Evolutionary conservation across 805 yeast species (phyloP), one percentile per base, ranked within the genome.

Genomic region (Kluyveromyces aestuarii): DNA sequence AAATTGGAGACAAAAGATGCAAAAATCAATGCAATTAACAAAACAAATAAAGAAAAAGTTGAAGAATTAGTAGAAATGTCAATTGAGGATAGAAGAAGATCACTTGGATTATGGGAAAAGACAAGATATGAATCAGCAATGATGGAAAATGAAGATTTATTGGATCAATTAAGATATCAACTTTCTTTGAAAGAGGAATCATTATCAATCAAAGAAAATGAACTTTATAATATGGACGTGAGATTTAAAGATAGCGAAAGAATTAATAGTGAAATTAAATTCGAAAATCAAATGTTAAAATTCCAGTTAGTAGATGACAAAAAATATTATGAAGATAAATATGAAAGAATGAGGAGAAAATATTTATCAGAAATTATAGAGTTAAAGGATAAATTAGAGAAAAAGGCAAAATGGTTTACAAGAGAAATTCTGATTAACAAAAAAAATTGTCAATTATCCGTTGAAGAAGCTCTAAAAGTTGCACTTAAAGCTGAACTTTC

Each of bases 31-130:
- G 8, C 27, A 6, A 19, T 43, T 7, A 18, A 43, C 9, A 43
- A 27, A 43, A 7, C 6, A 14, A 21, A 43, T 33, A 38, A 35
- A 6, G 45, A 33, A 16, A 25, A 43, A 6, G 3, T 43, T 6
- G 39, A 33, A 13, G 39, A 43, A 27, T 17, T 43, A 27, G 27
- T 21, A 7, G 16, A 16, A 43, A 14, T 43, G 17, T 5, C 38
- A n/a, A 25, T 17, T 17, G 45, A 43, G 6, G 18, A 43, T 21
- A 43, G 45, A 43, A 6, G 33, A 35, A 43, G 45, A 18, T 19
- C 39, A 11, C 36, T 43, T n/a, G 45, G 45, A 17, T 33, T 43
- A 33, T 43, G 45, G 45, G 45, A 43, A 2, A 43, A 38, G 18
- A 43, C 45, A 18, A 37, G 33, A 21, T 43, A 43, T 27, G 45